phyloP scores from a whole-genome alignment of 2,329 filamentous ascomycete genomes.

The Fusarium circinatum region DNA sequence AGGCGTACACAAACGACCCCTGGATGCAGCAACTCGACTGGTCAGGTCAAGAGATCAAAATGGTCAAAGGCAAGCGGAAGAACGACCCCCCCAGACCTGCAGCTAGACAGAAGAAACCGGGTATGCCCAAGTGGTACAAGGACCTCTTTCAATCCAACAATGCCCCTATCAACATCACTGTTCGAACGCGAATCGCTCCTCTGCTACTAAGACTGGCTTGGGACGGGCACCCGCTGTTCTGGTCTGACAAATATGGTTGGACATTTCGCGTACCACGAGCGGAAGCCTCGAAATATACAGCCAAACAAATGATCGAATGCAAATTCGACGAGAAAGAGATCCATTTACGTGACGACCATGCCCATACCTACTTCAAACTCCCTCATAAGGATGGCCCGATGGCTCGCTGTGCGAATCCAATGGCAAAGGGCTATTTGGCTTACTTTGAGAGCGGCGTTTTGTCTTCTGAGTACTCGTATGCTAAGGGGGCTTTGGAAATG shows the following conservation, averaged over 20 bases:
- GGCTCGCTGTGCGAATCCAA: conserved; percentile 84
- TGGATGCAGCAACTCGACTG: conserved; percentile 96
- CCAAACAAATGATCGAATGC: conserved; percentile 78
- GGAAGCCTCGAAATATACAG: conserved; percentile 71
- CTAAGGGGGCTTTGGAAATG: conserved; percentile 96
- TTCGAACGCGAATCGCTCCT: conserved; percentile 88
- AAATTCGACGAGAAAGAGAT: conserved; percentile 81
- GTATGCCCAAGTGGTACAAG: conserved; percentile 97
- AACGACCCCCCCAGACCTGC: conserved; percentile 79
- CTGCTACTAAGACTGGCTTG: conserved; percentile 85
- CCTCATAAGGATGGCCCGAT: conserved; percentile 95
- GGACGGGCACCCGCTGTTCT: conserved; percentile 89
- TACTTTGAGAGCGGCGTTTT: conserved; percentile 93
- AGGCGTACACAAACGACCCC: conserved; percentile 80
- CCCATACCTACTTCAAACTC: conserved; percentile 85
- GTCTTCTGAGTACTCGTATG: conserved; percentile 87
- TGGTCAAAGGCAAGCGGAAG: conserved; percentile 93
- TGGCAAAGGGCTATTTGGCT: conserved; percentile 89
- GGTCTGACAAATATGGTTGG: conserved; percentile 95
- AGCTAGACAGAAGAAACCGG: conserved; percentile 89
- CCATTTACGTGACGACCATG: conserved; percentile 71
- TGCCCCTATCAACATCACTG: conserved; percentile 78
- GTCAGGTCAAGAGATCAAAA: conserved; percentile 90
- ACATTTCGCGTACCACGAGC: conserved; percentile 79
- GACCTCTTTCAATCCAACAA: conserved; percentile 80